Conservation (phyloP, 441 rosid genomes). For the Iberis amara region DNA sequence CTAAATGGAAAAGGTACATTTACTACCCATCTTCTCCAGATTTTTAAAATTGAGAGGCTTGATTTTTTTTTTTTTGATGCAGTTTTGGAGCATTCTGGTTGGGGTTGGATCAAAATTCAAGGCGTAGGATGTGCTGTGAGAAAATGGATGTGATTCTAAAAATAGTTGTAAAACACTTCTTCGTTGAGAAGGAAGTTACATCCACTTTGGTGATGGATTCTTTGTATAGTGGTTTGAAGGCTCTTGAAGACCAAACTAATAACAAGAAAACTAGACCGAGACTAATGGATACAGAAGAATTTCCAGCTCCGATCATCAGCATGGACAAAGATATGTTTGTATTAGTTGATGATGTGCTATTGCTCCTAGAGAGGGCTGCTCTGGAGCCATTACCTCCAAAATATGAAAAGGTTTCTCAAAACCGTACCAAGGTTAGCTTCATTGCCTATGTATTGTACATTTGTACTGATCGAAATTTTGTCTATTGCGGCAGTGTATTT, state of each 20-base stretch:
- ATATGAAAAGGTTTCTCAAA: slow-evolving; percentile 86
- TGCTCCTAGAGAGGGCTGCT: slow-evolving; percentile 73
- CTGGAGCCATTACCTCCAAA: slow-evolving; percentile 83
- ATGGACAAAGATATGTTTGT: slow-evolving; percentile 74
- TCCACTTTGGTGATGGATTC: slow-evolving; percentile 99
- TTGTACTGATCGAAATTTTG: background rate
- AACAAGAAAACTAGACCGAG: slow-evolving; percentile 54
- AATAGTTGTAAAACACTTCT: slow-evolving; percentile 82
- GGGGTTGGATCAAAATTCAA: slow-evolving; percentile 67
- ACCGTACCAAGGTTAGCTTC: slow-evolving; percentile 68
- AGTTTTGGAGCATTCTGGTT: slow-evolving; percentile 80
- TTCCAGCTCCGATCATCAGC: slow-evolving; percentile 67
- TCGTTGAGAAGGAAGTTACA: slow-evolving; percentile 92
- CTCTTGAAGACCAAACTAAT: slow-evolving; percentile 78
- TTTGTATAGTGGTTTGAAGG: slow-evolving; percentile 88
- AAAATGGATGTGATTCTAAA: slow-evolving; percentile 72
- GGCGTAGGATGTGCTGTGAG: slow-evolving; percentile 74
- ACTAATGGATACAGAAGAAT: slow-evolving; percentile 55
- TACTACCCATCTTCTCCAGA: background rate
- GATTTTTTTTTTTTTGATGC: slow-evolving; percentile 34
- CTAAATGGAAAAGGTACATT: slow-evolving; percentile 85
- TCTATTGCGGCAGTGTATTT: background rate
- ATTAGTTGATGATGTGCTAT: slow-evolving; percentile 80
- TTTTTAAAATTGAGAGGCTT: slow-evolving; percentile 8
- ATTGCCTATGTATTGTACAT: background rate